Conservation (phyloP, 1,284 basidiomycete genomes). For the Apiotrichum porosum region DNA sequence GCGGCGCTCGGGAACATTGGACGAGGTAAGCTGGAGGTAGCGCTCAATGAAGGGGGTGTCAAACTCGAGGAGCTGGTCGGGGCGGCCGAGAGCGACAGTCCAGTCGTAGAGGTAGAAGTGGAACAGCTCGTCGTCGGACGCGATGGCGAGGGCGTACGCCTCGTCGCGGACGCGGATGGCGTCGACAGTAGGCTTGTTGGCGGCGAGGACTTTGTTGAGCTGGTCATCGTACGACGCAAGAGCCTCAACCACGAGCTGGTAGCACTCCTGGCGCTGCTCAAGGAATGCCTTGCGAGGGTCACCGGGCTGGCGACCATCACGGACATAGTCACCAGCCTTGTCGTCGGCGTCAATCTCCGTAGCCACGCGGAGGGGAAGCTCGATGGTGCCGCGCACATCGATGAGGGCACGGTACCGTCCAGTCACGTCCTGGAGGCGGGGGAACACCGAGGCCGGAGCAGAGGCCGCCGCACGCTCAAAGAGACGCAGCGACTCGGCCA, state of each 20-base stretch:
- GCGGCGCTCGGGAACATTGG: slow-evolving; percentile 57
- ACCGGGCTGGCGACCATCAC: slow-evolving; percentile 57
- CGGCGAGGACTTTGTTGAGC: slow-evolving; percentile 24
- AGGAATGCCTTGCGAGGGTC: slow-evolving; percentile 61
- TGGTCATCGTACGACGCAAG: slow-evolving; percentile 70
- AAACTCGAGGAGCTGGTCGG: slow-evolving; percentile 78
- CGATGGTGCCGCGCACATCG: slow-evolving; percentile 63
- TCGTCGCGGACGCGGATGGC: slow-evolving; percentile 41
- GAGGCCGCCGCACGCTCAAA: slow-evolving; percentile 65
- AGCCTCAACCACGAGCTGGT: slow-evolving; percentile 75
- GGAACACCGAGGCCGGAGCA: slow-evolving; percentile 73
- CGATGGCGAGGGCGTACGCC: slow-evolving; percentile 60
- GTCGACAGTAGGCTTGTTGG: slow-evolving; percentile 1
- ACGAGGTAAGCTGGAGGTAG: slow-evolving; percentile 58
- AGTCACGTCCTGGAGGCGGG: slow-evolving; percentile 77
- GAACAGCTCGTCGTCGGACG: slow-evolving; percentile 84
- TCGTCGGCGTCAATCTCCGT: slow-evolving; percentile 71
- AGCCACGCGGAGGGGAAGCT: slow-evolving; percentile 81
- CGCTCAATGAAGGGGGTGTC: slow-evolving; percentile 60
- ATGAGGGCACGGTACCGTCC: slow-evolving; percentile 78
- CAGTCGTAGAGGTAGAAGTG: slow-evolving; percentile 93
- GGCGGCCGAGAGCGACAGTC: slow-evolving; percentile 71
- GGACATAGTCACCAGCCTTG: slow-evolving; percentile 72
- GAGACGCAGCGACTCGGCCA: slow-evolving; percentile 75
- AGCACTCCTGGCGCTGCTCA: slow-evolving; percentile 67